phyloP scores from a whole-genome alignment of 2,329 filamentous ascomycete species.

The Trichoderma sp. region DNA sequence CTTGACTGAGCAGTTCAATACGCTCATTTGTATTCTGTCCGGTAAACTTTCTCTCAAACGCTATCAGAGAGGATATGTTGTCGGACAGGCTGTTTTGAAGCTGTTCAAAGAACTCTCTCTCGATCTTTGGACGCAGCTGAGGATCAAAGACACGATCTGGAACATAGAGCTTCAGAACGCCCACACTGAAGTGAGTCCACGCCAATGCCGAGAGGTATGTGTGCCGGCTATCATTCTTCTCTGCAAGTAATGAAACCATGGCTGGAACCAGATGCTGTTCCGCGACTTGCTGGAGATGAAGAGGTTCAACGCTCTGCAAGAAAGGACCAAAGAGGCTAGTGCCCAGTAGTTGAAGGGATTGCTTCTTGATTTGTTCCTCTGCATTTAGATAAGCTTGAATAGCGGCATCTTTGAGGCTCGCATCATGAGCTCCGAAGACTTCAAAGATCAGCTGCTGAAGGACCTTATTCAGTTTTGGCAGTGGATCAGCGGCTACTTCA shows the following conservation, averaged over 20 bases:
- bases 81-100: constrained; percentile 58
- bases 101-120: constrained; percentile 61
- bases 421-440: constrained; percentile 47
- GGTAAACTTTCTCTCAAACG: constrained; percentile 69
- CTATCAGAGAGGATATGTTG: constrained; percentile 62
- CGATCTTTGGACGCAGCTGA: constrained; percentile 66
- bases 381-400: constrained; percentile 36
- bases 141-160: constrained; percentile 89
- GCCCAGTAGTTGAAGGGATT: constrained; percentile 9
- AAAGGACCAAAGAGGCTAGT: constrained; percentile 34
- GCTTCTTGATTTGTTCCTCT: constrained; percentile 30
- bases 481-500: constrained; percentile 55
- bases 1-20: constrained; percentile 62
- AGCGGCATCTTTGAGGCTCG: constrained; percentile 38
- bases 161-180: constrained; percentile 77
- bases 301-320: constrained; percentile 36
- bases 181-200: constrained; percentile 77
- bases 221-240: constrained; percentile 30
- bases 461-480: constrained; percentile 52
- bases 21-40: constrained; percentile 71
- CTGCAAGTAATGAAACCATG: constrained; percentile 47
- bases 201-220: constrained; percentile 55
- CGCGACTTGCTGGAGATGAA: constrained; percentile 46
- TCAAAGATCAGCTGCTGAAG: constrained; percentile 53
- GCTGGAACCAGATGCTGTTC: constrained; percentile 52